Conservation (phyloP, 306 rosid species). For the Cucumis melo region DNA sequence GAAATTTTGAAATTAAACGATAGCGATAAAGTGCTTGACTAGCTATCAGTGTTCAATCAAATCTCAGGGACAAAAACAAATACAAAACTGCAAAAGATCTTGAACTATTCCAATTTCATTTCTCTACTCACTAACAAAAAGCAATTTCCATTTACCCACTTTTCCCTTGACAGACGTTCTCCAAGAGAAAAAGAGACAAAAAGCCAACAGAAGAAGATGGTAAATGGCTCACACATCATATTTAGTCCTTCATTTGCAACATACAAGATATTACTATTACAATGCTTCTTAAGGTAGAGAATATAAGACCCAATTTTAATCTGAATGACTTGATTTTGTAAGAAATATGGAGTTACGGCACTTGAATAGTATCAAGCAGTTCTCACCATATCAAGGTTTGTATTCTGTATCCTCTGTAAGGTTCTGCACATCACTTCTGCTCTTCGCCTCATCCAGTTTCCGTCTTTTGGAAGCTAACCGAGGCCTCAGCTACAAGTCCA, state of each 20-base stretch:
- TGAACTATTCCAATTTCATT: slow-evolving; percentile 1
- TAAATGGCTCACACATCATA: slow-evolving; percentile 5
- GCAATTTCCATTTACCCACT: not conserved
- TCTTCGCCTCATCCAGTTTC: slow-evolving; percentile 20
- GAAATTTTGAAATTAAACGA: not conserved
- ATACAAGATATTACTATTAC: not conserved
- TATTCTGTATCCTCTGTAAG: slow-evolving; percentile 7
- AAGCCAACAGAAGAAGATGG: not conserved
- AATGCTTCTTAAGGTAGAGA: slow-evolving; percentile 2
- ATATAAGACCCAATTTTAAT: slow-evolving; percentile 5
- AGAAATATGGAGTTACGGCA: slow-evolving; percentile 9
- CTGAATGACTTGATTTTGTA: slow-evolving; percentile 21
- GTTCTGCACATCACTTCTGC: slow-evolving; percentile 13
- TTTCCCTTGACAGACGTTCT: not conserved
- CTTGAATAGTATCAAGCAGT: slow-evolving; percentile 7
- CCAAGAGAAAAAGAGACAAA: not conserved
- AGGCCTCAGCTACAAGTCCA: slow-evolving; percentile 48
- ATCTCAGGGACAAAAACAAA: not conserved
- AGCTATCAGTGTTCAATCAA: not conserved
- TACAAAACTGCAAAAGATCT: not conserved
- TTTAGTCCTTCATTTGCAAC: not conserved
- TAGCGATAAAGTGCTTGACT: not conserved
- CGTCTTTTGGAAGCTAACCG: slow-evolving; percentile 32
- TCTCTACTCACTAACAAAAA: not conserved
- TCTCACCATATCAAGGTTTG: slow-evolving; percentile 18